Evolutionary conservation across 2,329 filamentous ascomycete genomes (phyloP).

Genomic region (Nemania serpens): DNA sequence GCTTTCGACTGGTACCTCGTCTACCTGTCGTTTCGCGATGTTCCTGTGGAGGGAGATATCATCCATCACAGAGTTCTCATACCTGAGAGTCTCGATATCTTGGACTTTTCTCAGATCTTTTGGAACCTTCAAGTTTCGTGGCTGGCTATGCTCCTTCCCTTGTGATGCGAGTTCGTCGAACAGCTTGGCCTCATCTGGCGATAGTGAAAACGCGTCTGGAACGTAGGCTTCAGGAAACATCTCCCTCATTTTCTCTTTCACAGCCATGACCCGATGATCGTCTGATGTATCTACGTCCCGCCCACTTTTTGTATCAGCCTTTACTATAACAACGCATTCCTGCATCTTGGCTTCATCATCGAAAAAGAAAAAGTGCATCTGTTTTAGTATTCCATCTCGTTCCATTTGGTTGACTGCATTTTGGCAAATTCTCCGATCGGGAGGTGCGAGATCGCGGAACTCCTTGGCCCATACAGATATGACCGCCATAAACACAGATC

Average conservation of each 20-base stretch:
- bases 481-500: conserved; percentile 54
- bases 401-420: conserved; percentile 39
- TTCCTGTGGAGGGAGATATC: conserved; percentile 27
- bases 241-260: conserved; percentile 55
- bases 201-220: conserved; percentile 45
- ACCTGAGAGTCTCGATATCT: conserved; percentile 37
- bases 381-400: conserved; percentile 30
- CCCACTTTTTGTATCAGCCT: conserved; percentile 14
- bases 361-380: conserved; percentile 38
- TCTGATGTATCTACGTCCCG: conserved; percentile 43
- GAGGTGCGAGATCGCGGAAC: conserved; percentile 48
- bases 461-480: conserved; percentile 50
- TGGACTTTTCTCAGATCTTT: conserved; percentile 34
- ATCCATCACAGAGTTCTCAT: conserved; percentile 40
- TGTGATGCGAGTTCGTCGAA: conserved; percentile 39
- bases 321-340: conserved; percentile 36
- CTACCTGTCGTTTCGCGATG: conserved; percentile 27
- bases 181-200: conserved; percentile 42
- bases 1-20: conserved; percentile 31
- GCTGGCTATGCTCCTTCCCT: conserved; percentile 25
- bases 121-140: conserved; percentile 19
- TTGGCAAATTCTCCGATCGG: conserved; percentile 37
- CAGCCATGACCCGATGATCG: conserved; percentile 46
- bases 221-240: conserved; percentile 52
- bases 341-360: conserved; percentile 34